Percentiles rank a stretch among this genome's conserved stretches.
Conservation (phyloP, 257 asterid species). For the Gynochthodes officinalis region DNA sequence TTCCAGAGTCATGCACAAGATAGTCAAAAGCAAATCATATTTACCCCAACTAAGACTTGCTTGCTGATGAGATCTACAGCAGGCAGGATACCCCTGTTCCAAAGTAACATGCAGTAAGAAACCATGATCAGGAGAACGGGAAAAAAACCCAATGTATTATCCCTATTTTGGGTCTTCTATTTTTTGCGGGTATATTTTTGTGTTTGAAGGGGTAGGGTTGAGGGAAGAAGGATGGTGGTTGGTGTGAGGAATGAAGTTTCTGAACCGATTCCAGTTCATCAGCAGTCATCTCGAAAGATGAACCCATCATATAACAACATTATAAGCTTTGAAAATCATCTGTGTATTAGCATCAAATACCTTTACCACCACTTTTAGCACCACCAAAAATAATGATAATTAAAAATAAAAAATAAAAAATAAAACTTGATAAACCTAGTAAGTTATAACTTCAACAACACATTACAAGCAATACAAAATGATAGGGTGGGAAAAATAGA, state of each 20-base stretch:
- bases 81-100: slow-evolving; percentile 88
- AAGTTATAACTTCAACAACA: not conserved
- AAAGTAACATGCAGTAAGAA: slow-evolving; percentile 11
- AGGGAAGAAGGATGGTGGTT: not conserved
- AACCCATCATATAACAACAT: too few species aligned
- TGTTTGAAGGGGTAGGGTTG: not conserved
- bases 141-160: not conserved
- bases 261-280: too few species aligned
- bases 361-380: not conserved
- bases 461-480: not conserved
- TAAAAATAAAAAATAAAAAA: too few species aligned
- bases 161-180: not conserved
- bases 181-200: not conserved
- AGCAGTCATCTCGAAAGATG: too few species aligned
- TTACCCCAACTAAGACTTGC: slow-evolving; percentile 85
- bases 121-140: slow-evolving; percentile 34
- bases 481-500: not conserved
- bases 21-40: slow-evolving; percentile 18
- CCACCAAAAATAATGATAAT: not conserved
- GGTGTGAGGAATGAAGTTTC: too few species aligned
- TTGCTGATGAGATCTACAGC: slow-evolving; percentile 84
- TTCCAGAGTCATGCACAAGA: not conserved
- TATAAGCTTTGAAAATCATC: too few species aligned
- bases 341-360: too few species aligned
- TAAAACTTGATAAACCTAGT: too few species aligned